A percentile compares a stretch with the other conserved stretches of the same genome.
Evolutionary conservation across 495 filamentous ascomycete genomes (phyloP).

Genomic region (Tuber microsphaerosporum): DNA sequence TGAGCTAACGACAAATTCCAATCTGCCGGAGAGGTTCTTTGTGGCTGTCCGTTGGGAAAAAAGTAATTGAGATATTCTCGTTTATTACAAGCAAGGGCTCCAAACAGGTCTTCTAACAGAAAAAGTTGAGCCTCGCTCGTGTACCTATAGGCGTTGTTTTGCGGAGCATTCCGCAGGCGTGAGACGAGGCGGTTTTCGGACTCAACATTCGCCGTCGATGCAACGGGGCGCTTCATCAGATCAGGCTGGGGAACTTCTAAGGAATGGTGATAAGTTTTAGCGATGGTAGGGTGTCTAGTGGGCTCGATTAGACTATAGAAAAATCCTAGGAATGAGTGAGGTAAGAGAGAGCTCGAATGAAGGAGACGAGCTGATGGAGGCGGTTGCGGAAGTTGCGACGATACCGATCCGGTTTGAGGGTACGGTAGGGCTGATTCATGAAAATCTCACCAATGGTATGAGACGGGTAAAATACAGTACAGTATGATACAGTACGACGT

Average conservation of each 20-base stretch:
- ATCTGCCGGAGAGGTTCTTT: constrained; percentile 43
- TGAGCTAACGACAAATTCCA: constrained; percentile 80
- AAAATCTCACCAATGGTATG: not conserved
- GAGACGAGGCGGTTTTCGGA: constrained; percentile 25
- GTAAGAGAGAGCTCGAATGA: not conserved
- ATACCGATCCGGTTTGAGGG: not conserved
- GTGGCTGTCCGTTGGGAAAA: constrained; percentile 68
- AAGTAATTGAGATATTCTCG: constrained; percentile 64
- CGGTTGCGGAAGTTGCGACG: not conserved
- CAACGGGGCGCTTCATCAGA: constrained; percentile 26
- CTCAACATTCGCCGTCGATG: constrained; percentile 15
- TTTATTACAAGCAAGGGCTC: constrained; percentile 68
- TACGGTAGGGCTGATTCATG: not conserved
- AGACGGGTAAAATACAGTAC: not conserved
- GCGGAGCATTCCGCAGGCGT: constrained; percentile 55
- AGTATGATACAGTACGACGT: not conserved
- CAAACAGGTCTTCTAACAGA: constrained; percentile 73
- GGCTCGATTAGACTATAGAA: not conserved
- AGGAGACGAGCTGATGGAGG: not conserved
- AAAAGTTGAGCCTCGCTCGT: constrained; percentile 58
- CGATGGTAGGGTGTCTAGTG: not conserved
- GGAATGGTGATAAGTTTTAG: not conserved
- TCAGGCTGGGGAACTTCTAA: not conserved
- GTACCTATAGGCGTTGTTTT: constrained; percentile 63
- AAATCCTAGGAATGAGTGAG: not conserved